Evolutionary conservation across 2,329 filamentous ascomycete species (phyloP).

Genomic region (Diaporthe citriasiana): DNA sequence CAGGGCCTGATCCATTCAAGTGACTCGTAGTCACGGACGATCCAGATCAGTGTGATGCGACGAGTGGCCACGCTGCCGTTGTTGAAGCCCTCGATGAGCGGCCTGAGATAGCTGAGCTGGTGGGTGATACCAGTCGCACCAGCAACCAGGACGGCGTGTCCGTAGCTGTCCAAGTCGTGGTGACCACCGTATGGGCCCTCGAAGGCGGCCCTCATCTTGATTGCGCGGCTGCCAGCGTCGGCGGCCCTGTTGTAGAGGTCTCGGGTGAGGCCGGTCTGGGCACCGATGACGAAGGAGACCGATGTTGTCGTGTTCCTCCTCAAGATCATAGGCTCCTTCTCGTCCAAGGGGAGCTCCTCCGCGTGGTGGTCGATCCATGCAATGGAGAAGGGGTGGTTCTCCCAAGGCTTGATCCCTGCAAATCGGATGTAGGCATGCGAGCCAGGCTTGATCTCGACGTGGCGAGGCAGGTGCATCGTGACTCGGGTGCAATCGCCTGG

Average conservation of each 20-base stretch:
- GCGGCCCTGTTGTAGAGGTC: slow-evolving; percentile 81
- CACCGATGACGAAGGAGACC: slow-evolving; percentile 87
- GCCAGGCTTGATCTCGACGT: slow-evolving; percentile 76
- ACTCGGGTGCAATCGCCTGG: slow-evolving; percentile 79
- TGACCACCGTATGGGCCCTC: slow-evolving; percentile 92
- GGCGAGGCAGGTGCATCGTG: slow-evolving; percentile 77
- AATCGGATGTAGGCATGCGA: slow-evolving; percentile 84
- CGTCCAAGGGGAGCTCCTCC: slow-evolving; percentile 56
- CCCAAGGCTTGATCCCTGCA: slow-evolving; percentile 75
- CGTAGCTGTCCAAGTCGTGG: slow-evolving; percentile 91
- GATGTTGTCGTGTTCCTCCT: slow-evolving; percentile 59
- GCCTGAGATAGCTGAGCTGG: slow-evolving; percentile 88
- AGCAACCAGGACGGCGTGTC: slow-evolving; percentile 90
- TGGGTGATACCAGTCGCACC: slow-evolving; percentile 96
- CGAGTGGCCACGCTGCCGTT: slow-evolving; percentile 83
- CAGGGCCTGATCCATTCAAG: slow-evolving; percentile 95
- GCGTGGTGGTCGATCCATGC: slow-evolving; percentile 76
- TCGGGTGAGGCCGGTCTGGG: slow-evolving; percentile 89
- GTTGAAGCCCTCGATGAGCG: slow-evolving; percentile 79
- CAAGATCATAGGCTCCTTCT: slow-evolving; percentile 54
- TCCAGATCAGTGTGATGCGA: slow-evolving; percentile 88
- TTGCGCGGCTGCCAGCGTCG: slow-evolving; percentile 62
- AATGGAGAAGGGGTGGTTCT: slow-evolving; percentile 84
- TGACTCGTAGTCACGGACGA: slow-evolving; percentile 89
- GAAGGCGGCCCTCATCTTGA: slow-evolving; percentile 79